These are phyloP conservation scores for Sphagnum contortum DNA, from an alignment of 225 moss, liverwort and hornwort species.

Conservation along the genomic window DNA sequence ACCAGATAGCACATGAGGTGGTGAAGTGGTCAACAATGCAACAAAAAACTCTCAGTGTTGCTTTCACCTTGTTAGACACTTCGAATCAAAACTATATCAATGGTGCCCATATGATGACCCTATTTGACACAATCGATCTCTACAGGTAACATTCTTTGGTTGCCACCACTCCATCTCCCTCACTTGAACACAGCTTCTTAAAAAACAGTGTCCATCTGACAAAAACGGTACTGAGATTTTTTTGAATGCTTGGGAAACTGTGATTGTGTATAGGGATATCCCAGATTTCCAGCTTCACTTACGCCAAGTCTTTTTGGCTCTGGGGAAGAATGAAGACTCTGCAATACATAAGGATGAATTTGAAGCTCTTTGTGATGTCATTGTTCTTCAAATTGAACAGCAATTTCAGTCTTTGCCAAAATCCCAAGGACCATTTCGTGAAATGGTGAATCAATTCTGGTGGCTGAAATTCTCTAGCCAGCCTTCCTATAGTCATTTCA, in stretches of 20 bases:
- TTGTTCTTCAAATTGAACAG: conserved; percentile 19
- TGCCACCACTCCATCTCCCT: not conserved
- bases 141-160: conserved; percentile 31
- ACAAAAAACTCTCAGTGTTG: conserved; percentile 47
- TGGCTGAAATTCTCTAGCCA: conserved; percentile 25
- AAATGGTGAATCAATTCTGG: conserved; percentile 8
- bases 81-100: conserved; percentile 38
- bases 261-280: conserved; percentile 23
- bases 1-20: conserved; percentile 55
- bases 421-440: conserved; percentile 54
- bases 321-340: conserved; percentile 78
- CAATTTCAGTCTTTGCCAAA: conserved; percentile 46
- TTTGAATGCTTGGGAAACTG: too few relatives aligned
- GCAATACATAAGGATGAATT: conserved; percentile 84
- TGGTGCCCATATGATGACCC: conserved; percentile 30
- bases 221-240: too few relatives aligned
- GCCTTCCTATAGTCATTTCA: conserved; percentile 34
- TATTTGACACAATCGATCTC: conserved; percentile 51
- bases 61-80: conserved; percentile 48
- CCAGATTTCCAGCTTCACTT: conserved; percentile 50
- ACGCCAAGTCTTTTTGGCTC: conserved; percentile 58
- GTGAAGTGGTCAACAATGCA: conserved; percentile 36
- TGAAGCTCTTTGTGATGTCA: conserved; percentile 78
- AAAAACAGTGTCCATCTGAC: too few relatives aligned
- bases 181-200: not conserved